Conservation (phyloP, 805 yeast species). For the Starmerella apis region DNA sequence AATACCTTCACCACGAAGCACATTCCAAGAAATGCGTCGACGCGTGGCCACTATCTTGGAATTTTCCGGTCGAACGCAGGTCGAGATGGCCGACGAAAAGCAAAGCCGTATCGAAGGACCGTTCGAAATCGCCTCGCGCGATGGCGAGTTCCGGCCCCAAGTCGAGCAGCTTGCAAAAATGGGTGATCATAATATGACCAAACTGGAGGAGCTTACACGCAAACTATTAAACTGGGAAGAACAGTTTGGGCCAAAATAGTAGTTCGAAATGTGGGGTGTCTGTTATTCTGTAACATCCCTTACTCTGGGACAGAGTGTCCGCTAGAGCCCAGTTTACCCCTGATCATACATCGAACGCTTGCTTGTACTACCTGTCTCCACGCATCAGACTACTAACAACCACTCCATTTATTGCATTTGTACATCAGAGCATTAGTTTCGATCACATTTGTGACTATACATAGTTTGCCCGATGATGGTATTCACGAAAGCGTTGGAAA, state of each 20-base stretch:
- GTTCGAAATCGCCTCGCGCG: conserved; percentile 32
- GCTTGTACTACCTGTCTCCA: too few species aligned
- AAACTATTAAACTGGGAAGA: conserved; percentile 72
- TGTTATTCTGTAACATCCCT: too few species aligned
- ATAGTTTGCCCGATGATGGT: too few species aligned
- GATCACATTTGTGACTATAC: too few species aligned
- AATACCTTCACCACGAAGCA: conserved; percentile 62
- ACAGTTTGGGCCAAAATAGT: conserved; percentile 32
- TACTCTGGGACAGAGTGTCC: too few species aligned
- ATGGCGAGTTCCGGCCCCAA: conserved; percentile 21
- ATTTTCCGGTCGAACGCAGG: conserved; percentile 76
- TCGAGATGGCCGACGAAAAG: conserved; percentile 69
- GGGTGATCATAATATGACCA: conserved; percentile 45
- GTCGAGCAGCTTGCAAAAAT: conserved; percentile 33
- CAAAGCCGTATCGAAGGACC: conserved; percentile 43
- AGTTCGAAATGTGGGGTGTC: too few species aligned
- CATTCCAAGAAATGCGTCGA: conserved; percentile 73
- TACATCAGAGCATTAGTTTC: too few species aligned
- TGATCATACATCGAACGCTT: too few species aligned
- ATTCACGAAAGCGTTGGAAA: too few species aligned
- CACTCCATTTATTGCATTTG: too few species aligned
- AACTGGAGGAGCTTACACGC: conserved; percentile 66
- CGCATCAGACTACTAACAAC: too few species aligned
- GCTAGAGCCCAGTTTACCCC: too few species aligned
- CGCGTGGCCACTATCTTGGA: conserved; percentile 85